Conservation (phyloP, 1,139 yeast species). For the Zygoascus sp. region DNA sequence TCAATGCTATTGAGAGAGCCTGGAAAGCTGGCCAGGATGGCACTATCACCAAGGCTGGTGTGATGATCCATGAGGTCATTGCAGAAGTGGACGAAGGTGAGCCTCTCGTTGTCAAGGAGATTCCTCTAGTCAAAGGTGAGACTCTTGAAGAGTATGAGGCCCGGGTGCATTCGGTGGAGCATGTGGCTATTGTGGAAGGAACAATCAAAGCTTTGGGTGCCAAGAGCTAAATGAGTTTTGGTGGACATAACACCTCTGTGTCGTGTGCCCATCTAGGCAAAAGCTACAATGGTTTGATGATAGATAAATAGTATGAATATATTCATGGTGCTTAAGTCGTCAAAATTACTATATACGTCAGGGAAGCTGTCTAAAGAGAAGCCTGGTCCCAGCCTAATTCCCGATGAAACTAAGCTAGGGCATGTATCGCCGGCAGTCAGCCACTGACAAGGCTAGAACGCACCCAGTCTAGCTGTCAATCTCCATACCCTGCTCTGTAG, state of each 20-base stretch:
- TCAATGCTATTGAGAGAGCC: slow-evolving; percentile 93
- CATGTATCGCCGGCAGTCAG: too few relatives aligned
- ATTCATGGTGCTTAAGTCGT: neutral
- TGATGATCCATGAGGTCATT: slow-evolving; percentile 94
- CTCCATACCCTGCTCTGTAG: slow-evolving; percentile 58
- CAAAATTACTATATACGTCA: neutral
- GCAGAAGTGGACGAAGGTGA: slow-evolving; percentile 92
- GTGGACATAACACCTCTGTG: too few relatives aligned
- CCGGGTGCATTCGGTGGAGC: slow-evolving; percentile 83
- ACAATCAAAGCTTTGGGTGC: slow-evolving; percentile 53
- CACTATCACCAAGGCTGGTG: slow-evolving; percentile 73
- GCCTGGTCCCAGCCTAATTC: too few relatives aligned
- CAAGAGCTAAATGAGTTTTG: neutral
- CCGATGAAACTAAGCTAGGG: too few relatives aligned
- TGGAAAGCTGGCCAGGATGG: slow-evolving; percentile 93
- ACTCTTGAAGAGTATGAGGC: slow-evolving; percentile 71
- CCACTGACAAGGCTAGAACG: too few relatives aligned
- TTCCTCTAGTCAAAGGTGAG: slow-evolving; percentile 67
- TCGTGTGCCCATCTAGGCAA: too few relatives aligned
- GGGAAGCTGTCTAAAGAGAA: neutral
- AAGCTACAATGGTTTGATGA: too few relatives aligned
- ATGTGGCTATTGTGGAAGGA: slow-evolving; percentile 88
- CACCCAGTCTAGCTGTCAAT: slow-evolving; percentile 44
- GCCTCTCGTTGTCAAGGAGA: slow-evolving; percentile 76
- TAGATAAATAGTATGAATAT: neutral